Base-by-base conservation (phyloP, 805 yeast genomes). In the Yarrowia sp. region DNA sequence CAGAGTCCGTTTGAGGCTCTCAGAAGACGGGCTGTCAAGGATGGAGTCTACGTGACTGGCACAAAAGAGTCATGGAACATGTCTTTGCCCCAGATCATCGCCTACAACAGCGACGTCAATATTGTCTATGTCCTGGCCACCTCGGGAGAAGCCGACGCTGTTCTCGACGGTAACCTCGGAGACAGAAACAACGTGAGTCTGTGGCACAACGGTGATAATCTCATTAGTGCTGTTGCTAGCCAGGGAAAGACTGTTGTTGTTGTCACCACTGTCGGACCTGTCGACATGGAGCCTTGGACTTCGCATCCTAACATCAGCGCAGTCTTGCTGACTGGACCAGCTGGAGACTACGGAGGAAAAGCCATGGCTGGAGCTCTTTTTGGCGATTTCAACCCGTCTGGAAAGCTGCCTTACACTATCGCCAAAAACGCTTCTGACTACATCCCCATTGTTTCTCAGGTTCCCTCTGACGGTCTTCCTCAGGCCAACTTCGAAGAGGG, bases 351-450 rank as follows among this genome's bases (percentile, higher is more conserved):
- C 68, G 77, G 78, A 38, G 89, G 88, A 1, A 74, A 78, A 51
- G 86, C 86, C 0, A 69, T 84, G 27, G 82, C 85, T 1, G 84
- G 83, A 35, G 78, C 83, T 0, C 67, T 84, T 16, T 84, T 81
- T 70, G 88, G 88, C 0, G 84, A 81, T 36, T 76, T 74, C 19
- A 81, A 80, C 64, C 88, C 88, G 5, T 81, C 85, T 29, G 88
- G 88, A 4, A 77, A 80, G 63, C 74, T 85, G 33, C 87, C 88
- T 1, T 84, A 84, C 68, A 83, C 88, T 4, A 77, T 84, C 65
- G 86, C 88, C 10, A 80, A 78, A 67, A 78, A 80, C 63, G 73
- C 72, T 46, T 71, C 68, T 61, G 84, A 70, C 65, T 78, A 84
- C 65, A 81, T 79, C 19, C 80, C 80, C 16, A 72, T 81, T 14